Conservation (phyloP, 129 eudicot genomes). For the Chrysanthemum lavandulifolium region DNA sequence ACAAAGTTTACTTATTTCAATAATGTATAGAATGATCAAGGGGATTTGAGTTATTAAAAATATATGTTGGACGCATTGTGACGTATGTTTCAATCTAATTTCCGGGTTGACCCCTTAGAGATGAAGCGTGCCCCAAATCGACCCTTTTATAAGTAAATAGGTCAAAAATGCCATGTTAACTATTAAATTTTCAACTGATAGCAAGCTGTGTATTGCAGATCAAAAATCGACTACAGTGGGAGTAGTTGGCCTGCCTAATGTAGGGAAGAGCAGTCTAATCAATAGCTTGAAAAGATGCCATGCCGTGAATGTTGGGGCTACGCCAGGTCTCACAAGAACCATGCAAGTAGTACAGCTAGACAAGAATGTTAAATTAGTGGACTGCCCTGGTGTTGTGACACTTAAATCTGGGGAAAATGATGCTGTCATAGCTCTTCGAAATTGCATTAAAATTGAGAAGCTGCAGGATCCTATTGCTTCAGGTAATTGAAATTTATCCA, state of each 20-base stretch:
- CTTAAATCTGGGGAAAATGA: constrained; percentile 67
- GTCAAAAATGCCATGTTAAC: not conserved
- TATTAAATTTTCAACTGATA: not conserved
- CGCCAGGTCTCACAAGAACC: constrained; percentile 90
- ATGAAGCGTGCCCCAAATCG: not conserved
- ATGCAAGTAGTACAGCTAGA: constrained; percentile 97
- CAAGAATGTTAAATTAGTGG: constrained; percentile 76
- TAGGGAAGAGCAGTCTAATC: constrained; percentile 98
- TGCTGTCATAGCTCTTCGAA: constrained; percentile 73
- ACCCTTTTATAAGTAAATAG: not conserved
- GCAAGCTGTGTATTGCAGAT: constrained; percentile 43
- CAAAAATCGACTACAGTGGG: constrained; percentile 83
- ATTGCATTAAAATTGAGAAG: constrained; percentile 88
- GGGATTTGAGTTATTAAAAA: too few species aligned
- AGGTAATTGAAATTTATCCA: constrained; percentile 41
- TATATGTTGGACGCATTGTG: too few species aligned
- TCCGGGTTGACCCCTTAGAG: not conserved
- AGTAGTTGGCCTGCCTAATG: constrained; percentile 89
- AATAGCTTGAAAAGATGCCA: constrained; percentile 92
- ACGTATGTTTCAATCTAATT: too few species aligned
- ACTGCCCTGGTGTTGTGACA: constrained; percentile 97
- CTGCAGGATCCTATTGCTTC: constrained; percentile 77
- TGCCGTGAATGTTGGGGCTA: constrained; percentile 86
- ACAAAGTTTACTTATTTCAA: too few species aligned
- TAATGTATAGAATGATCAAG: too few species aligned